phyloP scores from a whole-genome alignment of 352 stramenopile genomes.

The Pythium apleroticum region DNA sequence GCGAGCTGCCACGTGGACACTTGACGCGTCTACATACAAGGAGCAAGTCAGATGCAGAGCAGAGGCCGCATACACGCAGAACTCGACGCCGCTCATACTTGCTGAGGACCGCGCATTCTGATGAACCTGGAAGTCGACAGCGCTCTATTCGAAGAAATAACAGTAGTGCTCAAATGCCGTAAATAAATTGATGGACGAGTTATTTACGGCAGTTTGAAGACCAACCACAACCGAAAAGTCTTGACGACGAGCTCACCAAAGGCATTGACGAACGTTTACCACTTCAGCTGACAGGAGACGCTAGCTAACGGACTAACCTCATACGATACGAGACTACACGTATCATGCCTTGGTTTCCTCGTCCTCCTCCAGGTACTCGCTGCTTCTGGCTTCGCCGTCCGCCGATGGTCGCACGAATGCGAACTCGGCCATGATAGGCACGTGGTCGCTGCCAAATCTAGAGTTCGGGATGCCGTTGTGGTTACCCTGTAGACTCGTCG shows the following conservation, averaged over 20 bases:
- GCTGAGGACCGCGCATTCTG: constrained; percentile 6
- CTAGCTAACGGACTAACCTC: too few species aligned
- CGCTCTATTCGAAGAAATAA: not conserved
- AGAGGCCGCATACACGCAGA: not conserved
- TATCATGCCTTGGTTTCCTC: constrained; percentile 36
- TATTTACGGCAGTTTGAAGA: constrained; percentile 1
- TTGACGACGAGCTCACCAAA: not conserved
- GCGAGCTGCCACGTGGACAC: constrained; percentile 78
- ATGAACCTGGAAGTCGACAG: not conserved
- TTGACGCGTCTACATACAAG: constrained; percentile 23
- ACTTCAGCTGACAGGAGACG: not conserved
- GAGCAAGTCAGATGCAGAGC: not conserved
- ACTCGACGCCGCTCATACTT: constrained; percentile 3
- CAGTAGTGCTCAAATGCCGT: not conserved
- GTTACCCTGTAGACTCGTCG: constrained; percentile 68
- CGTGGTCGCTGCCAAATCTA: constrained; percentile 80
- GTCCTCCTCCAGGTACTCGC: constrained; percentile 5
- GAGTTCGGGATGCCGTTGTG: constrained; percentile 90
- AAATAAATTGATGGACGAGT: not conserved
- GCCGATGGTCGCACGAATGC: constrained; percentile 48
- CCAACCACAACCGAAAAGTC: not conserved
- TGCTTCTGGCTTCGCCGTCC: not conserved
- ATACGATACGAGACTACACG: not conserved
- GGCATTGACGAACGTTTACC: not conserved
- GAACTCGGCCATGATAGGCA: constrained; percentile 86